Evolutionary conservation across 192 early-diverging fungal species (phyloP).

Genomic region (Coemansia sp.): DNA sequence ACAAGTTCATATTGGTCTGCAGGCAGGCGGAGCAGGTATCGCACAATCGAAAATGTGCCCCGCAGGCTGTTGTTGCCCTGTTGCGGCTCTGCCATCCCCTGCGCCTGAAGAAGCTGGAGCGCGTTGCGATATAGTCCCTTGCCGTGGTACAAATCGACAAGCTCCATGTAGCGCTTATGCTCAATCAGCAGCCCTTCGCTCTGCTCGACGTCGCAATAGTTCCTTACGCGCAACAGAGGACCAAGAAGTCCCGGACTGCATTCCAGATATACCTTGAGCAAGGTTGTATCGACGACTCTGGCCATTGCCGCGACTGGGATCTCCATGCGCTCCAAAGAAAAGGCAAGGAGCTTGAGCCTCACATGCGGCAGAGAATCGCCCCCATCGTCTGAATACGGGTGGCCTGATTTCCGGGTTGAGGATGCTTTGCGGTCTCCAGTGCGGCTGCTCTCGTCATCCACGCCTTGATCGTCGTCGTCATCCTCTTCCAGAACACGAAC

Average conservation of each 20-base stretch:
- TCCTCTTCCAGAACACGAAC: conserved; percentile 39
- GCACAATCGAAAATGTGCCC: conserved; percentile 65
- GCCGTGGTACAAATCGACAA: conserved; percentile 92
- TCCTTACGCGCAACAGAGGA: conserved; percentile 88
- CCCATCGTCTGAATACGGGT: conserved; percentile 9
- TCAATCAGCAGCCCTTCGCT: conserved; percentile 78
- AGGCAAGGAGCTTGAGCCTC: conserved; percentile 39
- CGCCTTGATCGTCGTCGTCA: conserved; percentile 41
- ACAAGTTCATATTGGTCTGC: conserved; percentile 78
- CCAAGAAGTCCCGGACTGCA: conserved; percentile 86
- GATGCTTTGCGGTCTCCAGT: background rate
- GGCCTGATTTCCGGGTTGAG: background rate
- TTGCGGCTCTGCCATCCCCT: conserved; percentile 43
- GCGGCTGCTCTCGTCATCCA: conserved; percentile 11
- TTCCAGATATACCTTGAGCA: conserved; percentile 87
- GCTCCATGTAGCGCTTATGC: conserved; percentile 76
- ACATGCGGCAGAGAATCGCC: conserved; percentile 48
- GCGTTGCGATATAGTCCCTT: conserved; percentile 90
- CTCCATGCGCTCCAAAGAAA: conserved; percentile 37
- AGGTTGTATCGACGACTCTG: conserved; percentile 82
- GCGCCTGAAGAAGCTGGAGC: conserved; percentile 74
- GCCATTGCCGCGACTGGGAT: conserved; percentile 58
- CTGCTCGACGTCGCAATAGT: conserved; percentile 79
- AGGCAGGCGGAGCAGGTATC: conserved; percentile 79
- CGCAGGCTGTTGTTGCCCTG: conserved; percentile 53